Evolutionary conservation across 129 eudicot species (phyloP).

Genomic region (Apium graveolens): DNA sequence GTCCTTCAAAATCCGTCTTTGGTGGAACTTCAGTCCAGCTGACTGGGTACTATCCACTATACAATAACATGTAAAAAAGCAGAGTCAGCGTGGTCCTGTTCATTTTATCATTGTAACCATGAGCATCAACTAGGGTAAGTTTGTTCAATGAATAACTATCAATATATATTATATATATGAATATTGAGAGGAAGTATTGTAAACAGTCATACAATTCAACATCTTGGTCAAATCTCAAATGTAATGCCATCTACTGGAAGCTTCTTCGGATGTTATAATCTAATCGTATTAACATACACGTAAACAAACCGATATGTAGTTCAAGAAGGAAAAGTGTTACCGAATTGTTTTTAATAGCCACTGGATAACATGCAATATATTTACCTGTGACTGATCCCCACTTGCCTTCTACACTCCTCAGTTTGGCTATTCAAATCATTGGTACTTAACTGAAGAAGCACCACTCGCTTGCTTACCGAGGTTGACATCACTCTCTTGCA

Average conservation of each 20-base stretch:
- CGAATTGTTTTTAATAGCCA: background rate
- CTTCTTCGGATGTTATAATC: background rate
- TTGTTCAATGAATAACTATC: background rate
- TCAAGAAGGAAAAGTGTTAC: background rate
- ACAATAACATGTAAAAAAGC: slow-evolving; percentile 7
- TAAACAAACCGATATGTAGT: background rate
- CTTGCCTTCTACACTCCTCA: slow-evolving; percentile 60
- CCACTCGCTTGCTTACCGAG: slow-evolving; percentile 16
- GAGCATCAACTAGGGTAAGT: background rate
- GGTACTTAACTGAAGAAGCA: slow-evolving; percentile 23
- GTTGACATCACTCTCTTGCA: slow-evolving; percentile 30
- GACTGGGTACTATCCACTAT: slow-evolving; percentile 41
- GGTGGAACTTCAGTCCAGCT: slow-evolving; percentile 29
- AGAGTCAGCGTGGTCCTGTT: background rate
- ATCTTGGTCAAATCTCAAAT: background rate
- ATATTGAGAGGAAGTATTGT: background rate
- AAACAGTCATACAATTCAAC: background rate
- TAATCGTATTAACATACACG: background rate
- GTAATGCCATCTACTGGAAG: background rate
- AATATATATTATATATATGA: too few relatives aligned
- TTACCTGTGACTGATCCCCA: slow-evolving; percentile 81
- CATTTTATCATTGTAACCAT: background rate
- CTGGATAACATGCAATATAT: background rate
- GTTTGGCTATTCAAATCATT: slow-evolving; percentile 37
- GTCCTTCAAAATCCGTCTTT: slow-evolving; percentile 13